Evolutionary conservation across 2,329 filamentous ascomycete genomes (phyloP).

Genomic region (Xylaria sp.): DNA sequence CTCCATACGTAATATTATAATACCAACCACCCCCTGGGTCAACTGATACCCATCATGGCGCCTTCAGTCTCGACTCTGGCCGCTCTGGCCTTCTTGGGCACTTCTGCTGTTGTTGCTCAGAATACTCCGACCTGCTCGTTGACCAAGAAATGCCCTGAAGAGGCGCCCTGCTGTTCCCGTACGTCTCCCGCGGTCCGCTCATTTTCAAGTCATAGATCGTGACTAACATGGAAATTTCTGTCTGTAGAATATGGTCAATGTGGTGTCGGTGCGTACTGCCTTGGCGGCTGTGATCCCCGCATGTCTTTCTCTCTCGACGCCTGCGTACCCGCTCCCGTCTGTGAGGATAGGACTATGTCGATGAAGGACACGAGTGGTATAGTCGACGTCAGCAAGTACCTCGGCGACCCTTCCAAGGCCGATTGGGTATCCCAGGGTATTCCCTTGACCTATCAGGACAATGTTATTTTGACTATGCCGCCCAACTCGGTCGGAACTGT

Average conservation of each 20-base stretch:
- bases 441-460: constrained; percentile 70
- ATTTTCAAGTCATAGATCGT: neutral
- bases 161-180: constrained; percentile 81
- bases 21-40: constrained; percentile 8
- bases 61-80: constrained; percentile 41
- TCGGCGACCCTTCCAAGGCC: constrained; percentile 77
- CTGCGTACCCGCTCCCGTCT: constrained; percentile 84
- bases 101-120: constrained; percentile 46
- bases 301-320: constrained; percentile 83
- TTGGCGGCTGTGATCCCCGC: constrained; percentile 91
- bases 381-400: constrained; percentile 76
- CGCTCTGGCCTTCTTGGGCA: constrained; percentile 47
- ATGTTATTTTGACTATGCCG: constrained; percentile 87
- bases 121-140: constrained; percentile 51
- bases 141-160: constrained; percentile 69
- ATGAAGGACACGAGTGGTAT: constrained; percentile 76
- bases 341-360: constrained; percentile 74
- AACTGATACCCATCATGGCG: constrained; percentile 36
- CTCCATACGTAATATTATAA: constrained; percentile 28
- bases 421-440: constrained; percentile 91
- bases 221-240: constrained; percentile 10
- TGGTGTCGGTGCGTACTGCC: constrained; percentile 91
- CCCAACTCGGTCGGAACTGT: constrained; percentile 85
- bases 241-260: constrained; percentile 85
- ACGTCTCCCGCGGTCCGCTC: constrained; percentile 44